Percentiles rank a stretch among this genome's conserved stretches.
Conservation (phyloP, 1,284 basidiomycete species). For the Ustilago vetiveriae region DNA sequence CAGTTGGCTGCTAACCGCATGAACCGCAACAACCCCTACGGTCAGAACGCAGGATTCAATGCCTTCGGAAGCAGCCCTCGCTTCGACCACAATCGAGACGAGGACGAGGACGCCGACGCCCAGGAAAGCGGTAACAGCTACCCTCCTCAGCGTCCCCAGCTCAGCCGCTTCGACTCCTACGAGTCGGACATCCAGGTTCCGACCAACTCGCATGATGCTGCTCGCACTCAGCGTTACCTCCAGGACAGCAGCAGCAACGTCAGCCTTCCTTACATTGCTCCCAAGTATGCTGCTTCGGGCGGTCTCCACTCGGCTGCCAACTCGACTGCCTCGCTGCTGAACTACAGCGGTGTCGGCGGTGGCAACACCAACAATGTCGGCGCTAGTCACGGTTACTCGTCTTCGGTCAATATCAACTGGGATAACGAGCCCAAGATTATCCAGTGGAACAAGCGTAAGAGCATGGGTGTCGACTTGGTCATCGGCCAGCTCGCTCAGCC, state of each 20-base stretch:
- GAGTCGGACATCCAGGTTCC: slow-evolving; percentile 40
- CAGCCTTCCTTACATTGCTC: slow-evolving; percentile 43
- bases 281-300: slow-evolving; percentile 26
- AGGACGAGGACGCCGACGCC: slow-evolving; percentile 1
- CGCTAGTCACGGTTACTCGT: slow-evolving; percentile 30
- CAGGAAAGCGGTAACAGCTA: slow-evolving; percentile 19
- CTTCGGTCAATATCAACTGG: slow-evolving; percentile 36
- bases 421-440: slow-evolving; percentile 47
- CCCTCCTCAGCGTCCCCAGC: slow-evolving; percentile 19
- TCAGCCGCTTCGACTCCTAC: slow-evolving; percentile 35
- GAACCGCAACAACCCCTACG: slow-evolving; percentile 25
- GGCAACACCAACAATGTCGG: slow-evolving; percentile 20
- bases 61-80: slow-evolving; percentile 25
- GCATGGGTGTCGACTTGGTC: slow-evolving; percentile 21
- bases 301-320: slow-evolving; percentile 17
- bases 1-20: slow-evolving; percentile 21
- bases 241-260: slow-evolving; percentile 44
- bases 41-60: slow-evolving; percentile 13
- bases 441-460: slow-evolving; percentile 52
- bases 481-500: slow-evolving; percentile 52
- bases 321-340: slow-evolving; percentile 37
- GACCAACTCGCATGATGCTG: slow-evolving; percentile 30
- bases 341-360: slow-evolving; percentile 27
- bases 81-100: slow-evolving; percentile 19
- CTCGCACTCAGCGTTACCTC: slow-evolving; percentile 41